Evolutionary conservation across 2,329 filamentous ascomycete species (phyloP).

Genomic region (Falciphora oryzae): DNA sequence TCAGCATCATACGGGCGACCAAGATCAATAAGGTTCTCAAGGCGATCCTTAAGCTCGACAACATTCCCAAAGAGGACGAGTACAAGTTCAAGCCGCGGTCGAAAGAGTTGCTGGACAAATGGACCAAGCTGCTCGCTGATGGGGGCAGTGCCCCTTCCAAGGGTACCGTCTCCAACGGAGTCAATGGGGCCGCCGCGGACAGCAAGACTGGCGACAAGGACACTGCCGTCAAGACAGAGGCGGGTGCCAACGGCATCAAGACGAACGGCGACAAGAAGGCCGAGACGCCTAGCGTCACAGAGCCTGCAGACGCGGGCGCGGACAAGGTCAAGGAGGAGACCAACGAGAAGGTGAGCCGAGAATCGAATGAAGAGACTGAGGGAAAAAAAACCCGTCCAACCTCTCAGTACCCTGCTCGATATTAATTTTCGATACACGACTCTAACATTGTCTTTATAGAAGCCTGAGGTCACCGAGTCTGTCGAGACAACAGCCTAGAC

Average conservation of each 20-base stretch:
- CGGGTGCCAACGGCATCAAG: slow-evolving; percentile 34
- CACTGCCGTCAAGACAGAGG: slow-evolving; percentile 25
- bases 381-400: too few relatives aligned
- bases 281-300: slow-evolving; percentile 3
- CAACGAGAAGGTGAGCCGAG: slow-evolving; percentile 21
- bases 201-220: slow-evolving; percentile 31
- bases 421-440: slow-evolving; percentile 10
- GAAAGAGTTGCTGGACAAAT: slow-evolving; percentile 72
- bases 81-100: slow-evolving; percentile 85
- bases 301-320: slow-evolving; percentile 25
- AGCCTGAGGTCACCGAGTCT: slow-evolving; percentile 8
- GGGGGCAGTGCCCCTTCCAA: slow-evolving; percentile 32
- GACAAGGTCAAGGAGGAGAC: slow-evolving; percentile 29
- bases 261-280: slow-evolving; percentile 30
- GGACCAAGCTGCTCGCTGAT: slow-evolving; percentile 78
- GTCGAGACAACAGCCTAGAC: slow-evolving; percentile 15
- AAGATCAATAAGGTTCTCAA: slow-evolving; percentile 99
- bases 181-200: slow-evolving; percentile 39
- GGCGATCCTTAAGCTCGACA: slow-evolving; percentile 80
- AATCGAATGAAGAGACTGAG: too few relatives aligned
- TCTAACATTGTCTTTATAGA: not conserved
- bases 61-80: slow-evolving; percentile 83
- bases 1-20: slow-evolving; percentile 78
- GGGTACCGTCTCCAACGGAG: slow-evolving; percentile 36
- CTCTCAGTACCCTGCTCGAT: too few relatives aligned